phyloP scores from a whole-genome alignment of 345 rosid genomes.

The Arabidopsis arenosa region DNA sequence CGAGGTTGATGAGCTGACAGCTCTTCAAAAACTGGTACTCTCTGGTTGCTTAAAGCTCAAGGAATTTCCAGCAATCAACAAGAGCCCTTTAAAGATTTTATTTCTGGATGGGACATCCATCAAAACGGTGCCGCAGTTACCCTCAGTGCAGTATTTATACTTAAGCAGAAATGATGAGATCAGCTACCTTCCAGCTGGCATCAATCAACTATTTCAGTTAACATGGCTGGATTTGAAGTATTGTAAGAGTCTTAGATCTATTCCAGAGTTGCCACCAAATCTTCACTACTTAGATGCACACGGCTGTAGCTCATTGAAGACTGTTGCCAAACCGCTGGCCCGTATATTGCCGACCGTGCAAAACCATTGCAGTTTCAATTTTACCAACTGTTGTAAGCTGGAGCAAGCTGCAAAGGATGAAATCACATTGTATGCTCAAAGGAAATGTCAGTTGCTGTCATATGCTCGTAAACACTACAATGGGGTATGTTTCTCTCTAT shows the following conservation, averaged over 20 bases:
- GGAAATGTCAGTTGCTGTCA: slow-evolving; percentile 9
- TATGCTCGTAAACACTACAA: slow-evolving; percentile 3
- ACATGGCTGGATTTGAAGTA: background rate
- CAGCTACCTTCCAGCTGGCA: background rate
- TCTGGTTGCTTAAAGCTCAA: slow-evolving; percentile 15
- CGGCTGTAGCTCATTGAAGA: background rate
- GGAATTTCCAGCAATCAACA: background rate
- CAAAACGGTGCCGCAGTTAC: background rate
- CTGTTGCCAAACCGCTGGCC: background rate
- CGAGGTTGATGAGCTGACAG: background rate
- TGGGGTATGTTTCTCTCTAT: background rate
- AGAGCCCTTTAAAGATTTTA: background rate
- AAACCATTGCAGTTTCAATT: background rate
- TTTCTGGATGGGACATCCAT: background rate
- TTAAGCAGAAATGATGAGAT: background rate
- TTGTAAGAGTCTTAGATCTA: background rate
- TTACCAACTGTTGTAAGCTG: slow-evolving; percentile 1
- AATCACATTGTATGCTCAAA: background rate
- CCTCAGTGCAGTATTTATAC: background rate
- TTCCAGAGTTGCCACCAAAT: slow-evolving; percentile 6
- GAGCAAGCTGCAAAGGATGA: slow-evolving; percentile 15
- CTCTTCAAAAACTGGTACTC: slow-evolving; percentile 6
- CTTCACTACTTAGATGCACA: slow-evolving; percentile 17
- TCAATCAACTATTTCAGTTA: background rate
- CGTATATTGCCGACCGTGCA: background rate